Evolutionary conservation across 371 early-diverging fungal species (phyloP).

Genomic region (Mucor saturninus): DNA sequence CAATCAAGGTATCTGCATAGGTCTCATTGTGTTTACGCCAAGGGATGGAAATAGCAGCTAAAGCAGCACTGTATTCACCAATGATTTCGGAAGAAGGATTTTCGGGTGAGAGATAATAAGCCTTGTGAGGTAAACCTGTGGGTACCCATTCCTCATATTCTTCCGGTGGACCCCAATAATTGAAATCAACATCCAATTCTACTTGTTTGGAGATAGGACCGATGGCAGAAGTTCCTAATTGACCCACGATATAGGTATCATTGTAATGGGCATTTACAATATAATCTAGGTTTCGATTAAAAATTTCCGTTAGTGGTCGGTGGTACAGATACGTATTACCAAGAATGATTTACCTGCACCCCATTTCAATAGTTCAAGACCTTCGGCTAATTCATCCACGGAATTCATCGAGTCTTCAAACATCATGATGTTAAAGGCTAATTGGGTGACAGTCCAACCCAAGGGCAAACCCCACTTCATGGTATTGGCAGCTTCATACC

Average conservation of each 20-base stretch:
- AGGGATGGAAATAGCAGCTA: constrained; percentile 51
- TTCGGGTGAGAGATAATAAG: constrained; percentile 54
- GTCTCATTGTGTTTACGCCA: constrained; percentile 50
- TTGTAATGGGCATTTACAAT: constrained; percentile 56
- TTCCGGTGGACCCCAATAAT: constrained; percentile 66
- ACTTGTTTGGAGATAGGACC: constrained; percentile 51
- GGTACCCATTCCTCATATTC: constrained; percentile 64
- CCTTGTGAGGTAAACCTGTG: constrained; percentile 48
- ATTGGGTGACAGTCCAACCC: constrained; percentile 56
- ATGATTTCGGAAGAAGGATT: constrained; percentile 59
- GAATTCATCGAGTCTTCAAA: constrained; percentile 59
- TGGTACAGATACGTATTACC: too few relatives aligned
- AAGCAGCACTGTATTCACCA: constrained; percentile 58
- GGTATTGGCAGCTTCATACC: constrained; percentile 70
- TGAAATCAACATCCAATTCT: constrained; percentile 60
- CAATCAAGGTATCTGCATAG: constrained; percentile 51
- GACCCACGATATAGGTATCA: constrained; percentile 59
- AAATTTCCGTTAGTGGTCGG: background rate
- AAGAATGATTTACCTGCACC: constrained; percentile 48
- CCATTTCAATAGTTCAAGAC: constrained; percentile 52
- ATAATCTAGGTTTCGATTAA: constrained; percentile 39
- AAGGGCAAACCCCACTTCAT: constrained; percentile 69
- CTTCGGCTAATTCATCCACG: constrained; percentile 59
- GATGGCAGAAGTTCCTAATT: constrained; percentile 55
- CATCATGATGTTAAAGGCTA: constrained; percentile 58